phyloP scores from a whole-genome alignment of 768 basidiomycete species.

The Lactarius hengduanensis region DNA sequence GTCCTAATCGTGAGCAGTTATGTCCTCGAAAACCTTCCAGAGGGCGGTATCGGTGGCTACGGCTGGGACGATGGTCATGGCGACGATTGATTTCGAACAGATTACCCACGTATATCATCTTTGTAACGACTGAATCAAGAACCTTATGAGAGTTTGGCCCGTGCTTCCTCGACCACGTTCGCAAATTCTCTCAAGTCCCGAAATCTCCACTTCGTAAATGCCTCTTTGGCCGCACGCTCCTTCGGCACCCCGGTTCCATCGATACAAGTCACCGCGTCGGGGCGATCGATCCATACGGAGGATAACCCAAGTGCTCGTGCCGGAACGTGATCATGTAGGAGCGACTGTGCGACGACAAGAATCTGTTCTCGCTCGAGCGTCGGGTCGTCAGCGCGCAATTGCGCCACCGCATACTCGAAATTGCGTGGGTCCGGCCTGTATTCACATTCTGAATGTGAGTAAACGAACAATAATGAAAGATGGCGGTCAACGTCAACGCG shows the following conservation, averaged over 20 bases:
- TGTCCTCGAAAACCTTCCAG: constrained; percentile 66
- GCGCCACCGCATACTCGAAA: constrained; percentile 50
- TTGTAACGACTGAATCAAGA: neutral
- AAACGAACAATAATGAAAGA: neutral
- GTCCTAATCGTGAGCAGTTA: constrained; percentile 45
- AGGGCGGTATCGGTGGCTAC: constrained; percentile 67
- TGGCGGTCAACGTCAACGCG: neutral
- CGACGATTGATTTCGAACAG: constrained; percentile 55
- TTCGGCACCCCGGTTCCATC: constrained; percentile 41
- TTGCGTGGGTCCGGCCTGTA: constrained; percentile 39
- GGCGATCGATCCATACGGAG: constrained; percentile 65
- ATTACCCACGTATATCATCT: constrained; percentile 5
- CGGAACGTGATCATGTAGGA: constrained; percentile 65
- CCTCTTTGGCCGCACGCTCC: constrained; percentile 32
- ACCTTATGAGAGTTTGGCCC: neutral
- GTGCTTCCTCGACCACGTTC: constrained; percentile 50
- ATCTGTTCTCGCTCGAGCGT: constrained; percentile 45
- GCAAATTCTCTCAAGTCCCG: constrained; percentile 61
- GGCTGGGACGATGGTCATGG: constrained; percentile 83
- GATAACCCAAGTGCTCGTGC: constrained; percentile 54
- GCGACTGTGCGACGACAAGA: constrained; percentile 65
- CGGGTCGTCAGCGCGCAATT: constrained; percentile 33
- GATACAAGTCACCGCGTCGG: constrained; percentile 31
- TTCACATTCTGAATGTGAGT: neutral
- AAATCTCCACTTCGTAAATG: constrained; percentile 38